Evolutionary conservation across 2,329 filamentous ascomycete genomes (phyloP).

Genomic region (Diaporthe nobilis): DNA sequence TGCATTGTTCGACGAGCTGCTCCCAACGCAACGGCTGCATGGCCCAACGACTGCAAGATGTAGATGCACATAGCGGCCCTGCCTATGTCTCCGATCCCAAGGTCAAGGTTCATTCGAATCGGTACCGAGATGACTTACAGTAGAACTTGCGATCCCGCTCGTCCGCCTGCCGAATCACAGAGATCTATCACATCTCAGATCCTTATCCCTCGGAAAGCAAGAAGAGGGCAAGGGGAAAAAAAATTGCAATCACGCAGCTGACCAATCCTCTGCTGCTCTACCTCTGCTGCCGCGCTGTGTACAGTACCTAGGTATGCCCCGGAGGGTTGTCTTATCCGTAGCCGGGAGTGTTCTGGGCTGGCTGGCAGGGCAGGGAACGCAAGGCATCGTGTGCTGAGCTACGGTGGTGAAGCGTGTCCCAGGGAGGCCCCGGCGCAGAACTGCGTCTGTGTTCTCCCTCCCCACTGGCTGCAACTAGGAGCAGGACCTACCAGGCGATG

Average conservation of each 20-base stretch:
- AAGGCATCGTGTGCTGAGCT: neutral
- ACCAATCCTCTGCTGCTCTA: slow-evolving; percentile 13
- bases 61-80: neutral
- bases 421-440: neutral
- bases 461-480: neutral
- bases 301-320: neutral
- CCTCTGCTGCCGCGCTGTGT: neutral
- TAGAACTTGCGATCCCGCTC: slow-evolving; percentile 30
- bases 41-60: neutral
- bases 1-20: neutral
- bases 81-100: neutral
- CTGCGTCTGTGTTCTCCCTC: neutral
- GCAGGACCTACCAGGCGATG: neutral
- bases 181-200: slow-evolving; percentile 29
- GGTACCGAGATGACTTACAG: slow-evolving; percentile 33
- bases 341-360: neutral
- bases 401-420: neutral
- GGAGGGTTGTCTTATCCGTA: neutral
- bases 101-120: slow-evolving; percentile 7
- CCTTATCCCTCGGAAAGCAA: slow-evolving; percentile 13
- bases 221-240: neutral
- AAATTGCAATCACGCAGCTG: slow-evolving; percentile 14
- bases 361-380: too few relatives aligned
- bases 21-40: neutral
- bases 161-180: slow-evolving; percentile 30